These are phyloP conservation scores for Apophysomyces trapeziformis DNA, from an alignment of 371 early-diverging fungal genomes.

Conservation along the genomic window DNA sequence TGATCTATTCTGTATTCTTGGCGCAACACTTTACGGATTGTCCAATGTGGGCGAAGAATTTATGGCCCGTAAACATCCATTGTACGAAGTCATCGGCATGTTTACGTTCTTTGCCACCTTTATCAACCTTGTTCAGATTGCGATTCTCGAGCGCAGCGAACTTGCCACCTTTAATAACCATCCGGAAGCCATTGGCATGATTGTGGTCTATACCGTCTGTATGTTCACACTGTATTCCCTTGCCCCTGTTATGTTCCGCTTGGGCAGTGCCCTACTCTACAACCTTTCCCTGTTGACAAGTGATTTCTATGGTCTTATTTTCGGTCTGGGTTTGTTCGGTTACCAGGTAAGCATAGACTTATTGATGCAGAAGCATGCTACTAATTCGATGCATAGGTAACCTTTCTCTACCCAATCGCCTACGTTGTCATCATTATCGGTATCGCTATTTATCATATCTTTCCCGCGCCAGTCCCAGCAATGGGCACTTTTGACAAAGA, in stretches of 20 bases:
- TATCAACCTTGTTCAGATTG: slow-evolving; percentile 72
- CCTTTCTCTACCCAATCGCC: slow-evolving; percentile 67
- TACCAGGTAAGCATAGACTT: slow-evolving; percentile 38
- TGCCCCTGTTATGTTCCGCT: slow-evolving; percentile 69
- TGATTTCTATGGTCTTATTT: slow-evolving; percentile 76
- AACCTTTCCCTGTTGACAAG: slow-evolving; percentile 78
- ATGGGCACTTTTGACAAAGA: slow-evolving; percentile 30
- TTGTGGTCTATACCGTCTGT: slow-evolving; percentile 64
- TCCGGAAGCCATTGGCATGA: slow-evolving; percentile 50
- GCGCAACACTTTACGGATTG: slow-evolving; percentile 74
- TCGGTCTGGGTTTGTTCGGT: slow-evolving; percentile 70
- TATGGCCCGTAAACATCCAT: slow-evolving; percentile 66
- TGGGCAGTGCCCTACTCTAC: slow-evolving; percentile 75
- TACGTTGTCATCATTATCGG: slow-evolving; percentile 66
- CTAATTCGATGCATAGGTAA: slow-evolving; percentile 32
- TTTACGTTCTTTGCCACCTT: slow-evolving; percentile 73
- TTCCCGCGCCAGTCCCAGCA: slow-evolving; percentile 49
- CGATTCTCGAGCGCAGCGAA: slow-evolving; percentile 64
- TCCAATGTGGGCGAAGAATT: slow-evolving; percentile 75
- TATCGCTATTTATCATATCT: slow-evolving; percentile 65
- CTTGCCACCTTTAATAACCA: slow-evolving; percentile 34
- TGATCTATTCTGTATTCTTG: slow-evolving; percentile 70
- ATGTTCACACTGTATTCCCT: slow-evolving; percentile 73
- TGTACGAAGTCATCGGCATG: slow-evolving; percentile 76
- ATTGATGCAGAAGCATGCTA: background rate